These are phyloP conservation scores for Tolypocladium paradoxum DNA, from an alignment of 2,329 filamentous ascomycete genomes.

Conservation along the genomic window DNA sequence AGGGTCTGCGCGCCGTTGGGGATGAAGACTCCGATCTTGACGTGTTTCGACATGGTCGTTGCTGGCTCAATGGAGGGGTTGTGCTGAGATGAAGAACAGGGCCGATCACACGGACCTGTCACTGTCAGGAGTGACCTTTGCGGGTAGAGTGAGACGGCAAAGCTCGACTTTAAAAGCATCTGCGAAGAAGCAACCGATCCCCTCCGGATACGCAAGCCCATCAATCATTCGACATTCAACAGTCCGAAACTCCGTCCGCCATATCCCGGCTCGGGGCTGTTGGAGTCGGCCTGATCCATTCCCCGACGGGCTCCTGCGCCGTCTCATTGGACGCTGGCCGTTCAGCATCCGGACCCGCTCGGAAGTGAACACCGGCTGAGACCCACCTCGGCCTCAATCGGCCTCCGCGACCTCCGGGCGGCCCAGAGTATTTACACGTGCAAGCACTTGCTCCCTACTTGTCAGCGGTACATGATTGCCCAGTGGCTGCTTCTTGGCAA, in stretches of 20 bases:
- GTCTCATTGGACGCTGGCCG: neutral
- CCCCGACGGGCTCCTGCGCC: neutral
- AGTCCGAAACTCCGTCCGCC: neutral
- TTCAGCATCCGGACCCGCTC: neutral
- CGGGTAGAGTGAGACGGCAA: neutral
- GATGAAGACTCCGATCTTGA: constrained; percentile 41
- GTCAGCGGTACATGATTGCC: neutral
- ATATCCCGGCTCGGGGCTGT: neutral
- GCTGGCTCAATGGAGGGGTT: neutral
- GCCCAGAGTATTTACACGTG: too few relatives aligned
- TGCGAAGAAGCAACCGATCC: neutral
- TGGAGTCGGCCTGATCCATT: neutral
- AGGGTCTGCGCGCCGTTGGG: constrained; percentile 35
- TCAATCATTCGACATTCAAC: neutral
- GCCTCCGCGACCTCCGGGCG: neutral
- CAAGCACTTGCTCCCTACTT: neutral
- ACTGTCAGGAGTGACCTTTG: neutral
- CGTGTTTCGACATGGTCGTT: constrained; percentile 6
- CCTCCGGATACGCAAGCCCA: neutral
- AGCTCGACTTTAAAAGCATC: neutral
- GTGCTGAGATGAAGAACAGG: neutral
- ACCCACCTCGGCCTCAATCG: neutral
- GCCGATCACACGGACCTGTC: neutral
- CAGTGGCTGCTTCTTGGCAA: neutral
- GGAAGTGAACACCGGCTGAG: neutral